Base-by-base conservation (phyloP, 1,284 basidiomycete species). In the Irpex rosettiformis region DNA sequence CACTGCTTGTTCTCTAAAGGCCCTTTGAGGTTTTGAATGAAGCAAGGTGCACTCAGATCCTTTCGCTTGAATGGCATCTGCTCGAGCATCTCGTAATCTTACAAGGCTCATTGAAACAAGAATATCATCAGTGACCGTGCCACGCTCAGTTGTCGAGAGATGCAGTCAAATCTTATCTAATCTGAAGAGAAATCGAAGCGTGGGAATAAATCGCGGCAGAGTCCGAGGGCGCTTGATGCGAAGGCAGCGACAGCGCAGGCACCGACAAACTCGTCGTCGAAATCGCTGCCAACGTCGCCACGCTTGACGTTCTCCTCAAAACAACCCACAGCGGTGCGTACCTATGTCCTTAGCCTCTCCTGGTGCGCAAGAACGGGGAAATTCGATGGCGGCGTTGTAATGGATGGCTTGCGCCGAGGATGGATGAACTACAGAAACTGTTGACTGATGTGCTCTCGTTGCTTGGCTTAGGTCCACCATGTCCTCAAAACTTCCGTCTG, bases 401-500 rank as follows among this genome's bases (percentile, higher is more conserved):
- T 74, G 70, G 70, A 72, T 72, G 65, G 67, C 60, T 49, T 29
- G 30, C 25, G 27, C 57, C 57, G 53, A 24, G 54, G 61, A 53
- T 66, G 71, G 78, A 77, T 80, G 69, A 62, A 51, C 27, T 18
- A 3, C 43, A 24, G 48, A 24, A 27, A n/a, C 24, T 11, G 10
- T 16, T 27, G 5, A 21, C 43, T 72, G 61, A 69, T 66, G 55
- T 53, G 42, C 55, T 43, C 16, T 37, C 59, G 53, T 48, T 62
- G 52, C 62, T 61, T 37, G 16, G 16, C 33, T 18, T 61, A 77
- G 76, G 72, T 57, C 55, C 55, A 67, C 52, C 74, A 81, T 84
- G 82, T 81, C 89, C 69, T 91, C 91, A 75, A 97, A 97, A 86
- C 85, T 97, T 69, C 96, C 96, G 69, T 89, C 94, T 70, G 84